Evolutionary conservation across 2,329 filamentous ascomycete genomes (phyloP).

Genomic region (Claviceps sp.): DNA sequence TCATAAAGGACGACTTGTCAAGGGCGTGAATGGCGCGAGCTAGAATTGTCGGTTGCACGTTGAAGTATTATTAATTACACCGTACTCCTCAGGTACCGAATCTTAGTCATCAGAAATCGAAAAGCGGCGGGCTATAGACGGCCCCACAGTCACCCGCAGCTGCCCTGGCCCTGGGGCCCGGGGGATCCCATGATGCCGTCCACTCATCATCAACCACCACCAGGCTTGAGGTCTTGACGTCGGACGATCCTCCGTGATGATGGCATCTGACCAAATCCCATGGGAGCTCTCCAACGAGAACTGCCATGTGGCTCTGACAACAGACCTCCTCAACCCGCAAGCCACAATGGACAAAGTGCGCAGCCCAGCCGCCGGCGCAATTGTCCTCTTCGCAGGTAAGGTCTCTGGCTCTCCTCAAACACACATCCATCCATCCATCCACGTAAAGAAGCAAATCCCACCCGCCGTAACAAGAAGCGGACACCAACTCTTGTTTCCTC

Average conservation of each 20-base stretch:
- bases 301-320: slow-evolving; percentile 57
- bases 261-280: slow-evolving; percentile 10
- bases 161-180: no score
- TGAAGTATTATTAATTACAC: no score
- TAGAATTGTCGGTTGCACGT: no score
- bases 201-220: background rate
- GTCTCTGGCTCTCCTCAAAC: background rate
- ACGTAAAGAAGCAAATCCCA: background rate
- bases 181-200: background rate
- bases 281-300: slow-evolving; percentile 32
- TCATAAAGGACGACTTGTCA: no score
- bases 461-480: no score
- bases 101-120: no score
- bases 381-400: slow-evolving; percentile 61
- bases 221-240: background rate
- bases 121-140: no score
- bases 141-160: no score
- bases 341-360: slow-evolving; percentile 52
- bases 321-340: slow-evolving; percentile 42
- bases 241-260: background rate
- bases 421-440: background rate
- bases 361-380: slow-evolving; percentile 59
- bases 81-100: no score
- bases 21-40: no score
- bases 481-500: background rate